Evolutionary conservation across 2,329 filamentous ascomycete species (phyloP), one percentile per base, ranked within the genome.

Genomic region (Decorospora gaudefroyi): DNA sequence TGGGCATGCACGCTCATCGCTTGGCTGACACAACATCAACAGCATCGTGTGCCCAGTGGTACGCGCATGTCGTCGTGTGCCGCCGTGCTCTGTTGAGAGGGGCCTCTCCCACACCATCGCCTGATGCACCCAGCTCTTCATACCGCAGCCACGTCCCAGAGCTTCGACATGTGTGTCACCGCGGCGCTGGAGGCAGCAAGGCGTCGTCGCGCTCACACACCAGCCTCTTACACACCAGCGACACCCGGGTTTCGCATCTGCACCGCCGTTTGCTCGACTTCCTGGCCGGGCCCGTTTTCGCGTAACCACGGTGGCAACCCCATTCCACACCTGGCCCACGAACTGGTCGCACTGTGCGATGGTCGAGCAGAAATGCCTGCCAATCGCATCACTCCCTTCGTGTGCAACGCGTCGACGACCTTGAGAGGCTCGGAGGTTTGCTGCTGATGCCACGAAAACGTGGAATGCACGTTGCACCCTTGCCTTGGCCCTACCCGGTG

Each of bases 381-480:
- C 59, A 59, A 59, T 52, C 57, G 46, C 54, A 45, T 47, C 44
- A 42, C 49, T 55, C 31, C 54, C 55, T 30, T 47, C 26, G 30
- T 34, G 61, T 57, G 61, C 21, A 54, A 61, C 59, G 33, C 41
- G 25, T 28, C 51, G 38, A 48, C 53, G 17, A 28, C 33, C 37
- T 42, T 46, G 52, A 64, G 56, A 62, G 61, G 59, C 36, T 57
- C 63, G 60, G 62, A 61, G 46, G 17, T 49, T 63, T 63, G 57
- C 48, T 52, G 51, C 49, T 51, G 44, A 59, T 54, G 50, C 53
- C 52, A 53, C 60, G 57, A 35, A 46, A 67, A 66, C 64, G 63
- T 67, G 62, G 57, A 55, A 41, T 56, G 58, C 64, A 67, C 64
- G 62, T 65, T 67, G 61, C 55, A 66, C 60, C 64, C 64, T 64